These are phyloP conservation scores for Phialophora verrucosa DNA, from an alignment of 2,329 filamentous ascomycete species.

Conservation along the genomic window DNA sequence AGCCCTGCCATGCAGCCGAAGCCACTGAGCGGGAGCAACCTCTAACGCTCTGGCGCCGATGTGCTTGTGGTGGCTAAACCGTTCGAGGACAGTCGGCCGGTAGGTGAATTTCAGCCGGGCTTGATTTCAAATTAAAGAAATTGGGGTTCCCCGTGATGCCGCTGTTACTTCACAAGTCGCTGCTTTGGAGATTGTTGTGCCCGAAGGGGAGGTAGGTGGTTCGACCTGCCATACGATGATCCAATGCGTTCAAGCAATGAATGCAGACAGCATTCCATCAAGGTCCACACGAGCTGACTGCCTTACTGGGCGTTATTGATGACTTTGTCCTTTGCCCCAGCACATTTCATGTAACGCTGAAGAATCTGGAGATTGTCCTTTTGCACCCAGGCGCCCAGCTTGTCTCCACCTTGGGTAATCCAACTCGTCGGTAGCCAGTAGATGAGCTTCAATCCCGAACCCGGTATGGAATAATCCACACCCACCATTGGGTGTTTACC, in stretches of 20 bases:
- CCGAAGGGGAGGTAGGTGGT: not conserved
- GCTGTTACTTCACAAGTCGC: not conserved
- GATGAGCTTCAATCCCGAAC: constrained; percentile 8
- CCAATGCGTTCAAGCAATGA: not conserved
- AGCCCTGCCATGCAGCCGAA: constrained; percentile 2
- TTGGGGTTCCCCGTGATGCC: not conserved
- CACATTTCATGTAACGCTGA: constrained; percentile 18
- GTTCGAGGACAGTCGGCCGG: not conserved
- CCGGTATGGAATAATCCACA: not conserved
- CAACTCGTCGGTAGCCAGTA: constrained; percentile 25
- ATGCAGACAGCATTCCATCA: not conserved
- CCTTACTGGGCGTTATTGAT: not conserved
- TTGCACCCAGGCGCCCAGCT: constrained; percentile 16
- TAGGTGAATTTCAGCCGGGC: not conserved
- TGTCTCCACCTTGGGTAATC: constrained; percentile 15
- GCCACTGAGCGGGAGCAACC: not conserved
- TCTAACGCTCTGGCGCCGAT: not conserved
- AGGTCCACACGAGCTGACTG: not conserved
- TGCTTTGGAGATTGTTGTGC: not conserved
- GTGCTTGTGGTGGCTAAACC: not conserved
- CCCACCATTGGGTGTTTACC: not conserved
- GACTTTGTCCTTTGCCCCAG: constrained; percentile 1
- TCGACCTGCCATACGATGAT: not conserved
- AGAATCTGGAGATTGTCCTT: constrained; percentile 27
- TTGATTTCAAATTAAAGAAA: not conserved